These are phyloP conservation scores for Hibiscus mutabilis DNA, from an alignment of 345 rosid species.

Conservation along the genomic window DNA sequence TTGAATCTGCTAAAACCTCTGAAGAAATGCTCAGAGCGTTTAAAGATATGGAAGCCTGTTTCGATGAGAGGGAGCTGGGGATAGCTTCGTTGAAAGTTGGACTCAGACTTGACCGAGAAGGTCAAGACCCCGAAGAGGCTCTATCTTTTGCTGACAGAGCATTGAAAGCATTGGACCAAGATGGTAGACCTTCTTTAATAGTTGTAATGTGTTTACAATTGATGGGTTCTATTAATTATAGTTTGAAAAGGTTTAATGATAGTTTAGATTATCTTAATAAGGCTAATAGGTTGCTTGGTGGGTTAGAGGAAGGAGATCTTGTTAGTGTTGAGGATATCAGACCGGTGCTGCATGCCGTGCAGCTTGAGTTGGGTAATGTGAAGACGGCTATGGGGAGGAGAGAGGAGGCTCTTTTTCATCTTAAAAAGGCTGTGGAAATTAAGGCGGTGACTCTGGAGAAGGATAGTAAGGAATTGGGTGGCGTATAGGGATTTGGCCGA, in stretches of 20 bases:
- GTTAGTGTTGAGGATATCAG: constrained; percentile 42
- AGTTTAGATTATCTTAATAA: constrained; percentile 70
- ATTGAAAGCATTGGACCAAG: constrained; percentile 47
- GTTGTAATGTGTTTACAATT: constrained; percentile 74
- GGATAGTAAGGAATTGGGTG: constrained; percentile 73
- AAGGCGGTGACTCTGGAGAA: constrained; percentile 62
- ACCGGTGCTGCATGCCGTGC: constrained; percentile 69
- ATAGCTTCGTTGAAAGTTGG: constrained; percentile 73
- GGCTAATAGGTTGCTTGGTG: constrained; percentile 58
- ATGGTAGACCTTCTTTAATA: constrained; percentile 42
- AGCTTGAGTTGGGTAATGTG: constrained; percentile 72
- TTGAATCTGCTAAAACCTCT: constrained; percentile 68
- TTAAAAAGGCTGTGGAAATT: constrained; percentile 68
- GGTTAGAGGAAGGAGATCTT: constrained; percentile 48
- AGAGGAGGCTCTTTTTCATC: constrained; percentile 81
- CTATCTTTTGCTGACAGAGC: constrained; percentile 64
- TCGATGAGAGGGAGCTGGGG: constrained; percentile 66
- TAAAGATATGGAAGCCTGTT: constrained; percentile 63
- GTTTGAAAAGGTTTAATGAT: constrained; percentile 68
- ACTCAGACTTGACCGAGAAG: constrained; percentile 79
- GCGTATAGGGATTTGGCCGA: constrained; percentile 70
- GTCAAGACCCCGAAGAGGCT: constrained; percentile 64
- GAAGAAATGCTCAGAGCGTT: constrained; percentile 66
- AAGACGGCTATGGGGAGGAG: constrained; percentile 88
- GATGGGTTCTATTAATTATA: constrained; percentile 66